These are phyloP conservation scores for Ogataea trehaloabstinens DNA, from an alignment of 805 yeast species.

Conservation along the genomic window DNA sequence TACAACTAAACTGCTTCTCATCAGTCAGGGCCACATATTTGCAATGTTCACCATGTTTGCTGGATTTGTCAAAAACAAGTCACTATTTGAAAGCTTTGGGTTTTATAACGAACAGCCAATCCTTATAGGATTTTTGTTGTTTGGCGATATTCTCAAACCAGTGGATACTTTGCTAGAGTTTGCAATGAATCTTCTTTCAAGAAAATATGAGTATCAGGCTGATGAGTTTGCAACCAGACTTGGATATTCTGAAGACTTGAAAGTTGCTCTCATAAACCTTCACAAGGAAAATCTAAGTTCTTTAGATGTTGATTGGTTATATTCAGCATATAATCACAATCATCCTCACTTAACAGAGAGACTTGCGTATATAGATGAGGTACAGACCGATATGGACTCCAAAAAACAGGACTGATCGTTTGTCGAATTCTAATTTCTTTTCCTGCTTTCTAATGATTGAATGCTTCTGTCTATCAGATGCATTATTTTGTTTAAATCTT, in stretches of 20 bases:
- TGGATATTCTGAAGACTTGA: conserved; percentile 69
- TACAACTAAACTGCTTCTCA: conserved; percentile 68
- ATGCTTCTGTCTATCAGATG: conserved; percentile 31
- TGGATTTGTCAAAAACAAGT: conserved; percentile 73
- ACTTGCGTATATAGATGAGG: conserved; percentile 63
- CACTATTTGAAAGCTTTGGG: conserved; percentile 78
- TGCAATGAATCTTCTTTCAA: conserved; percentile 63
- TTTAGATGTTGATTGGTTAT: conserved; percentile 88
- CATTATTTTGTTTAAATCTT: conserved; percentile 34
- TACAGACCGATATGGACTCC: conserved; percentile 15
- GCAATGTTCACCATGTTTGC: conserved; percentile 71
- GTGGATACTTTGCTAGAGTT: conserved; percentile 68
- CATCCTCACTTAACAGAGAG: conserved; percentile 94
- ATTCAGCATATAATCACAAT: conserved; percentile 82
- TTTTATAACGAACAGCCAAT: conserved; percentile 67
- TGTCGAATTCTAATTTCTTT: neutral
- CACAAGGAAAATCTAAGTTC: conserved; percentile 79
- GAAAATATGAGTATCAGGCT: conserved; percentile 92
- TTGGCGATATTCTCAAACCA: conserved; percentile 77
- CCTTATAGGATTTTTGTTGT: conserved; percentile 76
- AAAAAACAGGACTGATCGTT: conserved; percentile 20
- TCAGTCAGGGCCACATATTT: conserved; percentile 64
- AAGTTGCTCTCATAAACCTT: conserved; percentile 69
- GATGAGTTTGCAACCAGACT: conserved; percentile 77
- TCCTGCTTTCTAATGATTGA: neutral